Base-by-base conservation (phyloP, 176 grass and related monocot species). In the Juncus inflexus region DNA sequence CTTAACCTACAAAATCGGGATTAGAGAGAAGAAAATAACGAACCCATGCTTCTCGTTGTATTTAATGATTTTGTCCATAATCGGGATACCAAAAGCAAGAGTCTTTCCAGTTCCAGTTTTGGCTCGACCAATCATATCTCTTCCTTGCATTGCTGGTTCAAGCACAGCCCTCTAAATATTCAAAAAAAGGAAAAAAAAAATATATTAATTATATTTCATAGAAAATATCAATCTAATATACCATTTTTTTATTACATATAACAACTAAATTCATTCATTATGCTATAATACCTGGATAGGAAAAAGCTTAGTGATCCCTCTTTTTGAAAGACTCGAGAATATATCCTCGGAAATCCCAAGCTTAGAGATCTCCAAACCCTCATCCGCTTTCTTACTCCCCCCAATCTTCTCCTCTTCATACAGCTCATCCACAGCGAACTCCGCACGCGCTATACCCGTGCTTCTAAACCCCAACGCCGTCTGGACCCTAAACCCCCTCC, bases 21-120 rank as follows among this genome's bases (percentile, higher is more conserved):
- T 55, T 3, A 13, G n/a, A 50, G 42, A 54, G 40, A 82, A 35
- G 42, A 60, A 3, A 37, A 14, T 70, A 74, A 86, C 92, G 14
- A 72, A 97, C 92, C 92, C 92, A 76, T 89, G 83, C 57, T 81
- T 86, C 70, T 90, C 79, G 72, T 91, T 90, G 74, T 80, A 52
- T 4, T 78, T 37, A 54, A 97, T 68, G 69, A 97, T 97, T 54
- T 69, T 91, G 79, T 91, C 87, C 63, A 97, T 86, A 40, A 91
- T 91, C 64, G 92, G 92, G 81, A 97, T 89, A 50, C 92, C 92
- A 88, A 97, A 97, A 75, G 92, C 92, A 74, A 97, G 84, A 6
- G 92, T 97, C 59, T 97, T 97, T 3, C 92, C 92, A 0, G 92
- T 97, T 38, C 87, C 92, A 15, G 92, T 97, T 81, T 63, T 84